Conservation (phyloP, 306 rosid species). For the Medicago arabica region DNA sequence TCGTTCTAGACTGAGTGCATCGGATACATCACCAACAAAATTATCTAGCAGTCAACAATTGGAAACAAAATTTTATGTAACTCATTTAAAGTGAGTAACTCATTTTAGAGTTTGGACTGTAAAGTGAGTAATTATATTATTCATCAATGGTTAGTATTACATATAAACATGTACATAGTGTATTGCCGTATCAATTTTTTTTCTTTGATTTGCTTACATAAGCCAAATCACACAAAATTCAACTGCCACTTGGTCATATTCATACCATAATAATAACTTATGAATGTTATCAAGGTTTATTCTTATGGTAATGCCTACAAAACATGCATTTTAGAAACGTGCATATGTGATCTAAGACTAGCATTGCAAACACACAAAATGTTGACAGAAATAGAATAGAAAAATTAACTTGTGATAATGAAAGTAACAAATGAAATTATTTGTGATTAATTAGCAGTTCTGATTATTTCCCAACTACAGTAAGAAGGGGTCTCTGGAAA, state of each 20-base stretch:
- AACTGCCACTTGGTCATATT: constrained; percentile 14
- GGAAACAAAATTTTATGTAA: constrained; percentile 27
- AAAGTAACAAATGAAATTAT: no score
- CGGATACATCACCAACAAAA: neutral
- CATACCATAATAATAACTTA: neutral
- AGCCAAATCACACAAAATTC: constrained; percentile 17
- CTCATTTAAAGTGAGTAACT: no score
- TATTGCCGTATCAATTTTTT: neutral
- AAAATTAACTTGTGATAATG: no score
- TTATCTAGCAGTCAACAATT: constrained; percentile 9
- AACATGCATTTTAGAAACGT: no score
- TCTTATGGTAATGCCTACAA: no score
- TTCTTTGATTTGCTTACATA: no score
- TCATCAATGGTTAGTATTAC: neutral
- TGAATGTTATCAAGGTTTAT: neutral
- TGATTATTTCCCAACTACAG: no score
- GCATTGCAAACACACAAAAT: neutral
- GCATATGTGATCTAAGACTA: neutral
- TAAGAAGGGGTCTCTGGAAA: no score
- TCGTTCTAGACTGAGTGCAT: constrained; percentile 14
- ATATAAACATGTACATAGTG: no score
- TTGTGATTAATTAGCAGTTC: no score
- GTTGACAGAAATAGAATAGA: neutral
- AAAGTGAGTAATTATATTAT: no score
- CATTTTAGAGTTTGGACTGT: no score